phyloP scores from a whole-genome alignment of 768 basidiomycete genomes.

The Lactifluus piperatus region DNA sequence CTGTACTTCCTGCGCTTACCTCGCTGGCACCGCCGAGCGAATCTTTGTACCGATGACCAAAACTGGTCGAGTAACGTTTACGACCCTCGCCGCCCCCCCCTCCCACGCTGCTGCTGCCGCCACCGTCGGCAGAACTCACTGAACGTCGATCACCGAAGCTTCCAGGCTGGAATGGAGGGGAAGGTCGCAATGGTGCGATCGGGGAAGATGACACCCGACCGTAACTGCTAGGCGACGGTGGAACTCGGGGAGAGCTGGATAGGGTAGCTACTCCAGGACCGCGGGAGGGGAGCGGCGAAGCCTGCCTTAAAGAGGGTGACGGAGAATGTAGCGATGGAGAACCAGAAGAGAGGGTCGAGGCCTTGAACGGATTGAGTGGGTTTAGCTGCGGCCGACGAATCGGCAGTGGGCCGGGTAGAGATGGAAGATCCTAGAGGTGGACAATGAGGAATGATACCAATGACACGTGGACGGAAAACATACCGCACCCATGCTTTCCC shows the following conservation, averaged over 20 bases:
- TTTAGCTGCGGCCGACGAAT: conserved; percentile 38
- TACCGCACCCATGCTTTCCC: conserved; percentile 38
- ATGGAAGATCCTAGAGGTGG: conserved; percentile 29
- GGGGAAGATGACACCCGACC: conserved; percentile 26
- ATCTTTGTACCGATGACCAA: conserved; percentile 57
- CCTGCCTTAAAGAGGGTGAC: conserved; percentile 39
- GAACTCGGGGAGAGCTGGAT: conserved; percentile 32
- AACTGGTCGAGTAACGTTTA: conserved; percentile 71
- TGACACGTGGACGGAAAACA: conserved; percentile 20
- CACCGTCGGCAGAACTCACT: conserved; percentile 25
- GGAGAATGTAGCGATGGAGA: conserved; percentile 42
- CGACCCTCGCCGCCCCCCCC: conserved; percentile 25
- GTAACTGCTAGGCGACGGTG: conserved; percentile 32
- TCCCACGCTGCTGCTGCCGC: conserved; percentile 16
- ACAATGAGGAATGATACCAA: background rate
- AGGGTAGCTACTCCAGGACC: conserved; percentile 29
- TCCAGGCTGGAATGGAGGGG: conserved; percentile 33
- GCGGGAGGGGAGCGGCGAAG: conserved; percentile 36
- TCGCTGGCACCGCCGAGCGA: conserved; percentile 32
- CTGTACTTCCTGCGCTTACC: conserved; percentile 33
- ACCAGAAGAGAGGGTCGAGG: conserved; percentile 38
- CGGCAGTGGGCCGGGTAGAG: conserved; percentile 33
- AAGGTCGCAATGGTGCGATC: conserved; percentile 32
- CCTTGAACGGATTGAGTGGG: conserved; percentile 41
- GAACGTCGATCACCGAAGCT: conserved; percentile 36